Evolutionary conservation across 805 yeast species (phyloP), one percentile per base, ranked within the genome.

Genomic region (Kurtzmaniella cleridarum): DNA sequence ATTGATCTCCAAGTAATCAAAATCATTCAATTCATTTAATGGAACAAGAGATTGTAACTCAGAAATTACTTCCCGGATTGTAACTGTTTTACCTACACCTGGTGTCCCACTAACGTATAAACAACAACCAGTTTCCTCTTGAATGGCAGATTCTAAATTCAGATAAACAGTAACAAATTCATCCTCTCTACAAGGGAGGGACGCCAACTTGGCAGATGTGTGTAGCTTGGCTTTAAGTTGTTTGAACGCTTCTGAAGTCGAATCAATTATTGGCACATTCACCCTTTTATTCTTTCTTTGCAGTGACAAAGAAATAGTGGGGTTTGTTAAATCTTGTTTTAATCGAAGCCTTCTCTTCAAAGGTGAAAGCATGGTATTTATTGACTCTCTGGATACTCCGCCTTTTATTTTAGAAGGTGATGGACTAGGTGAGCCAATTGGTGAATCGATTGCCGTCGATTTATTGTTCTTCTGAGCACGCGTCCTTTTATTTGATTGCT

Each of bases 61-160:
- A 27, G 78, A 73, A 18, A 93, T 74, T 0, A 85, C 97, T 52
- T 89, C 95, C 39, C 95, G 65, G 2, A 91, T 80, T 0, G 98
- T 91, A 3, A 95, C 93, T 0, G 98, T 91, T 55, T 93, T 93
- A 10, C 98, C 98, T 2, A 95, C 91, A 7, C 99, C 99, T 0
- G 99, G 98, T 0, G 96, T 88, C 3, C 99, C 99, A 59, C 96
- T 87, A 9, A 93, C 79, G 55, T 90, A 93, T 5, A 93, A 61
- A 47, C 96, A 87, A 6, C 90, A 75, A 0, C 98, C 97, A 1
- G 83, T 73, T 31, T 76, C 75, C 12, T 81, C 73, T 34, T 71
- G 71, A 27, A 91, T 76, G 0, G 95, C 84, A 33, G 78, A 71
- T 49, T 88, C 89, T 3, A 93, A 57, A 31, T 79, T 77, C 32